Percentiles rank a stretch among this genome's conserved stretches.
Evolutionary conservation across 2,329 filamentous ascomycete genomes (phyloP).

Genomic region (Pseudocercospora eumusae): DNA sequence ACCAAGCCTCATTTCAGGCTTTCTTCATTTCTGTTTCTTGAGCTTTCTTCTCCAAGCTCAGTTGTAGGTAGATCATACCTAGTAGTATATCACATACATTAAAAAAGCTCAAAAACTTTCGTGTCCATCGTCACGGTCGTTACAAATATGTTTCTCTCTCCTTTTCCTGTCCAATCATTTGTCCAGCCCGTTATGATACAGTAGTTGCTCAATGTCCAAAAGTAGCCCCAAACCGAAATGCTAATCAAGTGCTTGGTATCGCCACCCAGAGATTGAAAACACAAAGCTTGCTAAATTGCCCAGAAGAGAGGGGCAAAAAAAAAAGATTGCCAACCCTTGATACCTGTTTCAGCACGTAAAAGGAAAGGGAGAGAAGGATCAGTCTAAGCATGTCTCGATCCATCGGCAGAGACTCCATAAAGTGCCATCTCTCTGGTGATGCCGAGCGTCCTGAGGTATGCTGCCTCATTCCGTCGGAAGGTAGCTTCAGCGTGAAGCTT

Average conservation of each 20-base stretch:
- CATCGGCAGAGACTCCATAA: neutral
- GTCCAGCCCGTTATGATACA: neutral
- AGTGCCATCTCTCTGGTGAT: constrained; percentile 12
- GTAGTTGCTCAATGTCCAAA: neutral
- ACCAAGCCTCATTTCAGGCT: too few species aligned
- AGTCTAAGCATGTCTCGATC: neutral
- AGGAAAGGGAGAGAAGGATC: neutral
- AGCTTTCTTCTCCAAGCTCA: neutral
- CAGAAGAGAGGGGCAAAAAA: too few species aligned
- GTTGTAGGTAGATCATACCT: neutral
- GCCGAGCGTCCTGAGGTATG: constrained; percentile 3
- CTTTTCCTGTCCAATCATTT: neutral
- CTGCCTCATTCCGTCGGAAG: constrained; percentile 13
- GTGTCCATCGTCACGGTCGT: neutral
- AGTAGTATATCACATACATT: neutral
- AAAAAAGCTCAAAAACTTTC: neutral
- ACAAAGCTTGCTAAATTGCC: neutral
- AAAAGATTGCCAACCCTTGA: neutral
- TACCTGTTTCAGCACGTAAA: neutral
- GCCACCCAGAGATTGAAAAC: neutral
- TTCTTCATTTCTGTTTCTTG: too few species aligned
- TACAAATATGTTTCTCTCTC: neutral
- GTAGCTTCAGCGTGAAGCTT: neutral
- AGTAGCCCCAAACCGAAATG: neutral
- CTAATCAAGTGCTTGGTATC: constrained; percentile 3